Percentiles rank a stretch among this genome's conserved stretches.
These are phyloP conservation scores for Suhomyces canberraensis DNA, from an alignment of 805 yeast species.

Conservation along the genomic window DNA sequence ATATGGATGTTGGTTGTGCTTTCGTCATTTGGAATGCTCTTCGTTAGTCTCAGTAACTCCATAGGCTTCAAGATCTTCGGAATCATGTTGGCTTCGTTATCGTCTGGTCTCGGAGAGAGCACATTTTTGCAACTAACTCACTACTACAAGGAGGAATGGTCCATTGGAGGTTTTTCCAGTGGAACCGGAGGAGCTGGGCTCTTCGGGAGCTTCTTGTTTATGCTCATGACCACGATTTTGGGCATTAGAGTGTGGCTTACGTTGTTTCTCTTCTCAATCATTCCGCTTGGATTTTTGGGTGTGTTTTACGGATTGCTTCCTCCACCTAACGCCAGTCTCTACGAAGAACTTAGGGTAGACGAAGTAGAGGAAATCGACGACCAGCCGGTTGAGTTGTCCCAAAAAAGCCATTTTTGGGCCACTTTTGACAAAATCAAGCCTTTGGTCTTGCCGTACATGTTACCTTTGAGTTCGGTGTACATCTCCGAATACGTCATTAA, in stretches of 20 bases:
- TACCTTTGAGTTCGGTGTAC: conserved; percentile 82
- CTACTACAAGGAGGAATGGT: conserved; percentile 50
- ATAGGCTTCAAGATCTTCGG: conserved; percentile 52
- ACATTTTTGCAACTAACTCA: conserved; percentile 88
- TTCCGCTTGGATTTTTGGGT: conserved; percentile 52
- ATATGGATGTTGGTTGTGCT: conserved; percentile 52
- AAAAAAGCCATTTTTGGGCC: conserved; percentile 11
- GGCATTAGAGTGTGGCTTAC: conserved; percentile 52
- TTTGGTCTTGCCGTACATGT: conserved; percentile 64
- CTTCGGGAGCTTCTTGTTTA: conserved; percentile 69
- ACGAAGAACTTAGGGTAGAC: background rate
- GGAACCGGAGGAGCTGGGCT: conserved; percentile 98
- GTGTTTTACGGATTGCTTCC: conserved; percentile 20
- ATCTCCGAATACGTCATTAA: conserved; percentile 84
- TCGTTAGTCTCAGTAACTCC: conserved; percentile 45
- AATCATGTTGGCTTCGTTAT: conserved; percentile 70
- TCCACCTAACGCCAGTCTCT: background rate
- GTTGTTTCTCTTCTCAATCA: conserved; percentile 51
- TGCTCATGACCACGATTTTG: conserved; percentile 70
- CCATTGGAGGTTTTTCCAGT: conserved; percentile 83
- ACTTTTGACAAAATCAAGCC: conserved; percentile 35
- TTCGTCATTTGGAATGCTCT: conserved; percentile 72
- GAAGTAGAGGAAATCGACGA: conserved; percentile 16
- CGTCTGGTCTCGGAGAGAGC: conserved; percentile 89
- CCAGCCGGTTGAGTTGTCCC: background rate